These are phyloP conservation scores for Phytopythium mirpurense DNA, from an alignment of 352 stramenopile genomes.

Conservation along the genomic window DNA sequence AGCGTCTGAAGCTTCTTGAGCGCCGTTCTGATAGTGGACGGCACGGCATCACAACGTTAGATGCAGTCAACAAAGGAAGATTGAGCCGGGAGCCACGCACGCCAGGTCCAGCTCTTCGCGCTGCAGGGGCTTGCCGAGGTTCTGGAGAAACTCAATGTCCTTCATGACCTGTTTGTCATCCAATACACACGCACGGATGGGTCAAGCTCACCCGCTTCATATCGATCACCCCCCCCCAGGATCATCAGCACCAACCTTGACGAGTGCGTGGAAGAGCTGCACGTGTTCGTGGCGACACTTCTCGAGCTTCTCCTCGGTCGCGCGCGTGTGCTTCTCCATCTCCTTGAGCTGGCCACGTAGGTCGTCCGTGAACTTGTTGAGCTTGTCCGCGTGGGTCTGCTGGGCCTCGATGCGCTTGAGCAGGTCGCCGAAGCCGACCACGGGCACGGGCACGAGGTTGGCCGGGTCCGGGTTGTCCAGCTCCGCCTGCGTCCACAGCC, in stretches of 20 bases:
- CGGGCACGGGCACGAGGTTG: conserved; percentile 68
- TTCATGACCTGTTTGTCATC: conserved; percentile 66
- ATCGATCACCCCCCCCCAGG: not conserved
- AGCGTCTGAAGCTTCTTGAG: conserved; percentile 82
- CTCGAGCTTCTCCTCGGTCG: conserved; percentile 82
- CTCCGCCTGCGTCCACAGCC: conserved; percentile 80
- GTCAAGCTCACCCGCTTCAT: not conserved
- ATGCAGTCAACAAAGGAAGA: no score
- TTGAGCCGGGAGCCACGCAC: conserved; percentile 30
- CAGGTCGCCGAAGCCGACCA: conserved; percentile 75
- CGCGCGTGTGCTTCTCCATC: conserved; percentile 77
- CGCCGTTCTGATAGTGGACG: conserved; percentile 35
- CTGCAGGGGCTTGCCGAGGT: conserved; percentile 80
- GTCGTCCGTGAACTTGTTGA: conserved; percentile 75
- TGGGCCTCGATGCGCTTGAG: conserved; percentile 82
- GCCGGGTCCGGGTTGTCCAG: conserved; percentile 83
- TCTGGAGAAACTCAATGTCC: conserved; percentile 84
- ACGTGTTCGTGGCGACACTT: conserved; percentile 82
- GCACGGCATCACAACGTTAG: not conserved
- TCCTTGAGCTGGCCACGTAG: conserved; percentile 65
- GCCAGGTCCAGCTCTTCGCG: conserved; percentile 68
- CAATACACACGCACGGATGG: not conserved
- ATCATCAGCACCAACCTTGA: conserved; percentile 66
- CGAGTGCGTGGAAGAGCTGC: conserved; percentile 76
- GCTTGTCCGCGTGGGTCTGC: conserved; percentile 76